phyloP scores from a whole-genome alignment of 2,329 filamentous ascomycete genomes.

The Cytospora piceicola region DNA sequence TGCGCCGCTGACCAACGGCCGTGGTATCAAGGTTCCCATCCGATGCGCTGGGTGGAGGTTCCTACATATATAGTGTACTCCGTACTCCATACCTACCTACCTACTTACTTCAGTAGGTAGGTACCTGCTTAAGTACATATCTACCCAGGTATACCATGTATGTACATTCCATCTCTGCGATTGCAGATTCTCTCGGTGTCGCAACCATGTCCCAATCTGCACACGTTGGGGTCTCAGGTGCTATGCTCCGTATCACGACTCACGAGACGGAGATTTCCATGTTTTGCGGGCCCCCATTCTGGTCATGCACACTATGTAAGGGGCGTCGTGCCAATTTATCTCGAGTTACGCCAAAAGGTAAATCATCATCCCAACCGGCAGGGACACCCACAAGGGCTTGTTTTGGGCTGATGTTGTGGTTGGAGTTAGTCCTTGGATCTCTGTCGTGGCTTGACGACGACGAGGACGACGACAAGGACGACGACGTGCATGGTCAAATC shows the following conservation, averaged over 20 bases:
- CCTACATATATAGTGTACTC: not conserved
- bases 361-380: conserved; percentile 2
- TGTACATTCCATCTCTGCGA: not conserved
- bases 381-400: conserved; percentile 9
- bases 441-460: not conserved
- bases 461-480: not conserved
- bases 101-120: too few species aligned
- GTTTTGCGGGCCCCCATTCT: conserved; percentile 7
- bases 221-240: not conserved
- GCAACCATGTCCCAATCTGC: not conserved
- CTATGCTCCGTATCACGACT: not conserved
- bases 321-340: conserved; percentile 22
- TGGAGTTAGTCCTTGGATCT: not conserved
- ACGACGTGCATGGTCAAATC: conserved; percentile 1
- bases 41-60: conserved; percentile 1
- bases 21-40: conserved; percentile 5
- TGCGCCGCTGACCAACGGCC: conserved; percentile 20
- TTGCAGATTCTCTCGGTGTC: conserved; percentile 15
- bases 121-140: not conserved
- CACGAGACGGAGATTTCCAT: conserved; percentile 6
- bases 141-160: not conserved
- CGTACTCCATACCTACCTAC: not conserved
- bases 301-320: conserved; percentile 18
- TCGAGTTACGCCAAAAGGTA: conserved; percentile 15
- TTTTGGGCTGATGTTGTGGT: conserved; percentile 1